Conservation (phyloP, 1,284 basidiomycete species). For the Thecaphora frezii region DNA sequence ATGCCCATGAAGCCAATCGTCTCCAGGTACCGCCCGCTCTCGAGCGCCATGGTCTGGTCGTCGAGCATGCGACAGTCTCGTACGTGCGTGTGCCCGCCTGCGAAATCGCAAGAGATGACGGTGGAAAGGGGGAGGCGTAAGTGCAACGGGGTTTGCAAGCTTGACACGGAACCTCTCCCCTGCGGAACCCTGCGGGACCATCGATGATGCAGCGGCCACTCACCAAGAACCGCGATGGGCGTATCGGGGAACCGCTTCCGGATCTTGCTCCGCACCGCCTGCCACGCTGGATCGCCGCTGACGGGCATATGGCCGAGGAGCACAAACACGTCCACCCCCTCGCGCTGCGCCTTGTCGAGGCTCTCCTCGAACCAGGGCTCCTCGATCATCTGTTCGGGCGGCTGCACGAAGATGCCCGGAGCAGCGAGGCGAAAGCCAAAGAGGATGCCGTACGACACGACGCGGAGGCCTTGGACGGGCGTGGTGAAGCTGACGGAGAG, state of each 20-base stretch:
- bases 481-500: slow-evolving; percentile 44
- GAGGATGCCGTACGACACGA: slow-evolving; percentile 52
- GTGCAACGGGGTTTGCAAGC: no score
- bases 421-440: slow-evolving; percentile 53
- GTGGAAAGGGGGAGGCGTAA: no score
- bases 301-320: slow-evolving; percentile 56
- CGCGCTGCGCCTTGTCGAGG: slow-evolving; percentile 33
- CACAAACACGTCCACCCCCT: slow-evolving; percentile 51
- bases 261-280: slow-evolving; percentile 44
- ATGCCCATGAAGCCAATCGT: slow-evolving; percentile 41
- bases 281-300: slow-evolving; percentile 46
- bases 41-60: slow-evolving; percentile 45
- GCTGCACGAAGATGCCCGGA: slow-evolving; percentile 38
- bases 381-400: slow-evolving; percentile 47
- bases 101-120: no score
- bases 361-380: slow-evolving; percentile 53
- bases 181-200: no score
- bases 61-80: slow-evolving; percentile 54
- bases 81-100: slow-evolving; percentile 54
- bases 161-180: no score
- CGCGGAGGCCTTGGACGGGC: slow-evolving; percentile 34
- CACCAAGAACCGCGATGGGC: slow-evolving; percentile 43
- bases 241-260: slow-evolving; percentile 46
- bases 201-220: no score
- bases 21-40: slow-evolving; percentile 52